A percentile compares a stretch with the other conserved stretches of the same genome.
Evolutionary conservation across 805 yeast genomes (phyloP).

Genomic region (Torulaspora gathmanii): DNA sequence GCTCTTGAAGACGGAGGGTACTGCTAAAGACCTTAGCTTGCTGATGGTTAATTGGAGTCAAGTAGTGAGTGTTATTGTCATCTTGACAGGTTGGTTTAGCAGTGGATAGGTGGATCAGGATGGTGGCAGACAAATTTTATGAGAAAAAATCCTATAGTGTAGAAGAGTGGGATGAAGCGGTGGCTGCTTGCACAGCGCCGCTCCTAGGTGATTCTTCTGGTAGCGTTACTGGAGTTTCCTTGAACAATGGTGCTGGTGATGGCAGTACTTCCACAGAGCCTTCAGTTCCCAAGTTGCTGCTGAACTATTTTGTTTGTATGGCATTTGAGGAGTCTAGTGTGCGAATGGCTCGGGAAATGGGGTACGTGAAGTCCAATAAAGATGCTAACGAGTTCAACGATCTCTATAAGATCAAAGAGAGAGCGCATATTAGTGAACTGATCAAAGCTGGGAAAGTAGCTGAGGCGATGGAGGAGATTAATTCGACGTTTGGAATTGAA

Average conservation of each 20-base stretch:
- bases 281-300: conserved; percentile 41
- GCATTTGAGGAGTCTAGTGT: conserved; percentile 68
- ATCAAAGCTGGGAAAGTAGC: conserved; percentile 26
- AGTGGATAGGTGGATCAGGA: background rate
- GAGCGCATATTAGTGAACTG: conserved; percentile 25
- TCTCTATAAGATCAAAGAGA: conserved; percentile 26
- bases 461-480: conserved; percentile 33
- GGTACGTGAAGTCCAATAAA: conserved; percentile 25
- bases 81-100: background rate
- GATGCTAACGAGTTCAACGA: conserved; percentile 33
- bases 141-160: conserved; percentile 24
- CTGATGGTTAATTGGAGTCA: background rate
- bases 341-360: conserved; percentile 56
- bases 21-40: background rate
- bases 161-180: conserved; percentile 31
- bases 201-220: conserved; percentile 5
- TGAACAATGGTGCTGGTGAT: background rate
- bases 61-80: background rate
- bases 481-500: conserved; percentile 27
- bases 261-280: conserved; percentile 38
- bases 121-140: conserved; percentile 10
- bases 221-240: background rate
- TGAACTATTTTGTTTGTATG: conserved; percentile 72
- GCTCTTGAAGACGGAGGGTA: background rate
- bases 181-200: conserved; percentile 19